These are phyloP conservation scores for Immersiporthe knoxdaviesiana DNA, from an alignment of 2,329 filamentous ascomycete species.

Conservation along the genomic window DNA sequence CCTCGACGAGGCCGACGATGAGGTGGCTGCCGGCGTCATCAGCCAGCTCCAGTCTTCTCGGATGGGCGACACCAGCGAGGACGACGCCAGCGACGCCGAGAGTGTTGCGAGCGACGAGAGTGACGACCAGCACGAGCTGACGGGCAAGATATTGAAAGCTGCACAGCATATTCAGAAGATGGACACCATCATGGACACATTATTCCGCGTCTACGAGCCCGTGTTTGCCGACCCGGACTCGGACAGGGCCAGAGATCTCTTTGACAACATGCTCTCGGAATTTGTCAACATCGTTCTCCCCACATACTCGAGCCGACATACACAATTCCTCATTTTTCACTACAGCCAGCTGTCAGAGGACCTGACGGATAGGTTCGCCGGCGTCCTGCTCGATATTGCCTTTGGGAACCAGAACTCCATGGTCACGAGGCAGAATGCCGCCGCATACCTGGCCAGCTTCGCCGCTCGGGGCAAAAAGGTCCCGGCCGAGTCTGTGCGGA, in stretches of 20 bases:
- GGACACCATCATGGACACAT: slow-evolving; percentile 83
- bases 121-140: slow-evolving; percentile 62
- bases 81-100: slow-evolving; percentile 67
- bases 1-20: slow-evolving; percentile 89
- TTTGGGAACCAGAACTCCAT: slow-evolving; percentile 72
- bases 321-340: slow-evolving; percentile 83
- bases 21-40: slow-evolving; percentile 75
- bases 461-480: slow-evolving; percentile 88
- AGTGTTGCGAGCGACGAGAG: slow-evolving; percentile 72
- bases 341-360: slow-evolving; percentile 82
- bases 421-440: slow-evolving; percentile 79
- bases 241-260: slow-evolving; percentile 70
- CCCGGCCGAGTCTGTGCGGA: slow-evolving; percentile 73
- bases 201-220: slow-evolving; percentile 82
- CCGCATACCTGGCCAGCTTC: slow-evolving; percentile 92
- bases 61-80: slow-evolving; percentile 51
- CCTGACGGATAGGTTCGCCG: slow-evolving; percentile 81
- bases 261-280: slow-evolving; percentile 80
- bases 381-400: slow-evolving; percentile 73
- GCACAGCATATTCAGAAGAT: slow-evolving; percentile 88
- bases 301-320: slow-evolving; percentile 61
- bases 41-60: slow-evolving; percentile 47
- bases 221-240: slow-evolving; percentile 71
- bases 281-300: slow-evolving; percentile 88
- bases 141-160: slow-evolving; percentile 68